These are phyloP conservation scores for Coix lacrymajobi DNA, from an alignment of 176 grass and related monocot genomes.

Conservation along the genomic window DNA sequence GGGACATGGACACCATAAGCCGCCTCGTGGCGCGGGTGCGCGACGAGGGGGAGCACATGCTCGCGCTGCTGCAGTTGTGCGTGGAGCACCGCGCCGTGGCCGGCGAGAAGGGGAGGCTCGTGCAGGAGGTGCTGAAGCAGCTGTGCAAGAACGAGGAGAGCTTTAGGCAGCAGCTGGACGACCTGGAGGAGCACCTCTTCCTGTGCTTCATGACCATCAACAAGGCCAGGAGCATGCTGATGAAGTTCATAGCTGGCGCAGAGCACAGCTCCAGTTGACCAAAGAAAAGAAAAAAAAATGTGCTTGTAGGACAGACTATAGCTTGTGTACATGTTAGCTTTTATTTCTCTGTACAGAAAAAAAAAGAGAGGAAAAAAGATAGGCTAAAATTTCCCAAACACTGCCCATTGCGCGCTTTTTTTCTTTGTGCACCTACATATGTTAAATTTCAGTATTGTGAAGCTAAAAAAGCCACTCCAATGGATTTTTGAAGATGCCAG, in stretches of 20 bases:
- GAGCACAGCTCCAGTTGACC: slow-evolving; percentile 3
- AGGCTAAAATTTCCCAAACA: neutral
- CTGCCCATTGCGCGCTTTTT: neutral
- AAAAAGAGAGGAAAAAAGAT: neutral
- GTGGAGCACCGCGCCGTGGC: slow-evolving; percentile 23
- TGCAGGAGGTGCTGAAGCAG: slow-evolving; percentile 76
- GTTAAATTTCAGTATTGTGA: neutral
- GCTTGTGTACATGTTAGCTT: slow-evolving; percentile 5
- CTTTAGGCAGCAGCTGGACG: slow-evolving; percentile 90
- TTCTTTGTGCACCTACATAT: neutral
- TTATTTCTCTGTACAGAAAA: neutral
- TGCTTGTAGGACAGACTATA: neutral
- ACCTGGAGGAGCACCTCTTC: slow-evolving; percentile 94
- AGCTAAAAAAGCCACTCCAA: neutral
- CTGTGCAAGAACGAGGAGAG: slow-evolving; percentile 66
- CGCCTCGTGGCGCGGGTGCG: slow-evolving; percentile 67
- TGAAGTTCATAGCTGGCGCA: slow-evolving; percentile 49
- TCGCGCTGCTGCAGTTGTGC: slow-evolving; percentile 69
- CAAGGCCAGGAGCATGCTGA: slow-evolving; percentile 81
- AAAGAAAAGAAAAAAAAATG: neutral
- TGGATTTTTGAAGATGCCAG: neutral
- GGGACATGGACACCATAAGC: slow-evolving; percentile 92
- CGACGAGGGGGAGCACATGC: slow-evolving; percentile 82
- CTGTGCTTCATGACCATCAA: slow-evolving; percentile 96
- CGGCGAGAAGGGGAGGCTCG: slow-evolving; percentile 55